phyloP scores from a whole-genome alignment of 371 early-diverging fungal genomes.

The Entomophthora muscae region DNA sequence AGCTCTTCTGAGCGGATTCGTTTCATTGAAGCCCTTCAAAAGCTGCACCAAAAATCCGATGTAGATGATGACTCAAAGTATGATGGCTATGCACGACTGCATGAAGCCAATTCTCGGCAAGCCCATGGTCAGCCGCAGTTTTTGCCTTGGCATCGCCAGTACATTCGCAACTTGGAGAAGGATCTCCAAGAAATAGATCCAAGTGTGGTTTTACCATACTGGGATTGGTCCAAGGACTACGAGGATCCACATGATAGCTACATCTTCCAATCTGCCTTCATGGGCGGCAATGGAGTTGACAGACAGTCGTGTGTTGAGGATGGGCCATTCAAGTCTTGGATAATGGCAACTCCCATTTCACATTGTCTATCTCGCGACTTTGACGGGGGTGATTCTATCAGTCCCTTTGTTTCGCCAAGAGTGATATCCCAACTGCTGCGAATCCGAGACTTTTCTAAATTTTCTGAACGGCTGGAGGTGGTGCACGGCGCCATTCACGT shows the following conservation, averaged over 20 bases:
- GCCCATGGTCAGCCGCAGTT: conserved; percentile 12
- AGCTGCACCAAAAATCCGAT: no score
- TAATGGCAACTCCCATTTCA: conserved; percentile 4
- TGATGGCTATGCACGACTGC: not conserved
- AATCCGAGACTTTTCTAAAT: conserved; percentile 15
- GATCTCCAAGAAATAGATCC: conserved; percentile 17
- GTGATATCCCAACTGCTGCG: conserved; percentile 13
- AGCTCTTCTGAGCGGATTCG: not conserved
- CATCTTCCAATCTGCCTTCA: conserved; percentile 6
- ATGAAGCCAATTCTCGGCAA: not conserved
- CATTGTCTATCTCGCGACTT: conserved; percentile 17
- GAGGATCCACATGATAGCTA: conserved; percentile 9
- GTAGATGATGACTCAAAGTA: no score
- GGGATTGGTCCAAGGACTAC: conserved; percentile 25
- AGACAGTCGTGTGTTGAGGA: not conserved
- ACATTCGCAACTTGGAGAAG: conserved; percentile 15
- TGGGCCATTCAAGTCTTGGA: not conserved
- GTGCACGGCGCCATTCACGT: conserved; percentile 28
- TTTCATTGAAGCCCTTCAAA: not conserved
- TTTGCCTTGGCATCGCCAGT: conserved; percentile 24
- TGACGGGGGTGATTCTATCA: conserved; percentile 11
- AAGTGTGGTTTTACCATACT: conserved; percentile 25
- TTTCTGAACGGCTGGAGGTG: no score
- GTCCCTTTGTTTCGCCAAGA: conserved; percentile 14
- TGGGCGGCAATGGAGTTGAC: conserved; percentile 13